phyloP scores from a whole-genome alignment of 805 yeast genomes.

The Kazachstania kunashirensis region DNA sequence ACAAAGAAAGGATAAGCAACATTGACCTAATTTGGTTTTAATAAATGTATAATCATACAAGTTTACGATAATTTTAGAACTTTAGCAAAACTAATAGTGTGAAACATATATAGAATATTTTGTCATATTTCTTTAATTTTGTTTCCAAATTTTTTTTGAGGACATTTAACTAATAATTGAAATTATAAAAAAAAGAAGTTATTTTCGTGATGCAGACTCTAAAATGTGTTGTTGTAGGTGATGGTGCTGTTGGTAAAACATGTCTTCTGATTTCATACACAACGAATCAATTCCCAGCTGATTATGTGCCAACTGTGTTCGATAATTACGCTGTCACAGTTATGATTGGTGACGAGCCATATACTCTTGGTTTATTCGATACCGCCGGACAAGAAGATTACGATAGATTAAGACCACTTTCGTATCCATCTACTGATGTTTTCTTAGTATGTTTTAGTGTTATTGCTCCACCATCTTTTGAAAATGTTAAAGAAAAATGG shows the following conservation, averaged over 20 bases:
- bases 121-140: no score
- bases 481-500: conserved; percentile 97
- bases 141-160: background rate
- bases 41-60: no score
- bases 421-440: conserved; percentile 95
- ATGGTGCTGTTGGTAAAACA: conserved; percentile 99
- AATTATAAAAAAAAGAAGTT: background rate
- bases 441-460: conserved; percentile 93
- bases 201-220: conserved; percentile 37
- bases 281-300: conserved; percentile 94
- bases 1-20: no score
- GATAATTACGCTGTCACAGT: conserved; percentile 92
- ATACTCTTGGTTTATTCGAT: conserved; percentile 92
- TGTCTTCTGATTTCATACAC: conserved; percentile 93
- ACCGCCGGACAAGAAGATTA: conserved; percentile 99
- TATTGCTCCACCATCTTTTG: conserved; percentile 93
- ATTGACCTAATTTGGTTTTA: no score
- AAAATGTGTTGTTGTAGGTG: conserved; percentile 98
- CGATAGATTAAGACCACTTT: conserved; percentile 91
- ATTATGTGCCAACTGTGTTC: conserved; percentile 97
- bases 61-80: no score
- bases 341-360: conserved; percentile 96
- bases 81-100: no score
- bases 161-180: background rate
- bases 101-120: no score